phyloP scores from a whole-genome alignment of 768 basidiomycete genomes.

The Udeniomyces megalosporus region DNA sequence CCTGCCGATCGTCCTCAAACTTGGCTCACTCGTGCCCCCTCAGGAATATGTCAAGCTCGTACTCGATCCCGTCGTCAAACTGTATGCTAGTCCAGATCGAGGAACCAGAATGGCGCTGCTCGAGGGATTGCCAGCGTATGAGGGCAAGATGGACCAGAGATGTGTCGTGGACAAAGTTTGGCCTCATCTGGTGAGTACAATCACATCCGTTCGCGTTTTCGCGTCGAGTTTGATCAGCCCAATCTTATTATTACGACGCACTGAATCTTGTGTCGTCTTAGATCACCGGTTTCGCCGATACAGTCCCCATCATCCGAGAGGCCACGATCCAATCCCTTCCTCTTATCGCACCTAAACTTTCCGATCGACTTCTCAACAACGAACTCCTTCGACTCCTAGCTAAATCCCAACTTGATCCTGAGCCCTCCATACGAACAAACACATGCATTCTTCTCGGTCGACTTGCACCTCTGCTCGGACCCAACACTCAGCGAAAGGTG shows the following conservation, averaged over 20 bases:
- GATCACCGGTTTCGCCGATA: slow-evolving; percentile 94
- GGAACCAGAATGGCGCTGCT: slow-evolving; percentile 87
- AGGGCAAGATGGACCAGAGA: slow-evolving; percentile 71
- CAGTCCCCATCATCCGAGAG: slow-evolving; percentile 83
- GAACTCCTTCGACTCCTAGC: slow-evolving; percentile 85
- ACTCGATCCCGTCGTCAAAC: slow-evolving; percentile 59
- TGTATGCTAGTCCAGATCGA: slow-evolving; percentile 78
- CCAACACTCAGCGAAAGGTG: slow-evolving; percentile 88
- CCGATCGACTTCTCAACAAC: slow-evolving; percentile 84
- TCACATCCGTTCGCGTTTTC: neutral
- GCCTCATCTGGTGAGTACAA: slow-evolving; percentile 74
- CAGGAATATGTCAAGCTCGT: slow-evolving; percentile 48
- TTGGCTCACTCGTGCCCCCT: slow-evolving; percentile 23
- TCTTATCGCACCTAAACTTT: slow-evolving; percentile 69
- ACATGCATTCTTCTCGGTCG: slow-evolving; percentile 91
- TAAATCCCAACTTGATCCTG: slow-evolving; percentile 77
- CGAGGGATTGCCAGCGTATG: slow-evolving; percentile 67
- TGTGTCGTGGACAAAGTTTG: slow-evolving; percentile 75
- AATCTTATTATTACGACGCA: neutral
- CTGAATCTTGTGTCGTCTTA: slow-evolving; percentile 23
- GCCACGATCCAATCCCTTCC: slow-evolving; percentile 80
- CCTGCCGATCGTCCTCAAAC: slow-evolving; percentile 36
- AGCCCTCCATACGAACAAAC: slow-evolving; percentile 91
- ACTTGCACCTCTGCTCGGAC: slow-evolving; percentile 64
- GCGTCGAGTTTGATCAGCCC: neutral